Conservation (phyloP, 129 eudicot species). For the Ambrosia artemisiifolia region DNA sequence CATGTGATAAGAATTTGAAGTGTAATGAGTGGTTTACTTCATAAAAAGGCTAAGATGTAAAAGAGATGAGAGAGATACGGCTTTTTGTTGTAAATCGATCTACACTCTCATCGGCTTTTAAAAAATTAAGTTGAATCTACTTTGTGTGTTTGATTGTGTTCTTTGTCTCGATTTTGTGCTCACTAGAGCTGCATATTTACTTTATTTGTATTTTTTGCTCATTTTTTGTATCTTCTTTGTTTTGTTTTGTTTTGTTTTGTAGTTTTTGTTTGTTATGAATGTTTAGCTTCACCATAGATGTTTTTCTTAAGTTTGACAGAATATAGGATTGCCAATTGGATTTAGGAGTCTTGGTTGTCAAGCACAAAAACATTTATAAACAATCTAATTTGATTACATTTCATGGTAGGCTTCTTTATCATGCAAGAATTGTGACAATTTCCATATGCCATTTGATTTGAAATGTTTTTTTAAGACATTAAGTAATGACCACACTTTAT, state of each 20-base stretch:
- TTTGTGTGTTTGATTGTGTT: not conserved
- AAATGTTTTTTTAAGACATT: not conserved
- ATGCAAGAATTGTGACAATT: not conserved
- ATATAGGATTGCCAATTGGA: not conserved
- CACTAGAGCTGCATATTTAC: not conserved
- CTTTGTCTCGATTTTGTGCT: not conserved
- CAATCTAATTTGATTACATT: not conserved
- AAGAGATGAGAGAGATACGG: not conserved
- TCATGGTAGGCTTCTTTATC: not conserved
- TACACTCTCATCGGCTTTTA: not conserved
- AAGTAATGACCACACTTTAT: not conserved
- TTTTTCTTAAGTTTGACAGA: not conserved
- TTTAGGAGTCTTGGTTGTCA: not conserved
- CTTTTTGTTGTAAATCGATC: not conserved
- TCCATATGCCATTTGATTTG: not conserved
- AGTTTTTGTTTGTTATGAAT: not conserved
- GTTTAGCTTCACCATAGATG: not conserved
- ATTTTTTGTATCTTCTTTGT: not conserved
- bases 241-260: not conserved
- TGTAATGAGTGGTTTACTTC: not conserved
- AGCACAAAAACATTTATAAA: not conserved
- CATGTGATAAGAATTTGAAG: not conserved
- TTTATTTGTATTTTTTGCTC: not conserved
- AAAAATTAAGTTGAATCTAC: not conserved
- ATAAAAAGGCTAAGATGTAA: not conserved